Evolutionary conservation across 2,329 filamentous ascomycete genomes (phyloP), one percentile per base, ranked within the genome.

Genomic region (Biscogniauxia marginata): DNA sequence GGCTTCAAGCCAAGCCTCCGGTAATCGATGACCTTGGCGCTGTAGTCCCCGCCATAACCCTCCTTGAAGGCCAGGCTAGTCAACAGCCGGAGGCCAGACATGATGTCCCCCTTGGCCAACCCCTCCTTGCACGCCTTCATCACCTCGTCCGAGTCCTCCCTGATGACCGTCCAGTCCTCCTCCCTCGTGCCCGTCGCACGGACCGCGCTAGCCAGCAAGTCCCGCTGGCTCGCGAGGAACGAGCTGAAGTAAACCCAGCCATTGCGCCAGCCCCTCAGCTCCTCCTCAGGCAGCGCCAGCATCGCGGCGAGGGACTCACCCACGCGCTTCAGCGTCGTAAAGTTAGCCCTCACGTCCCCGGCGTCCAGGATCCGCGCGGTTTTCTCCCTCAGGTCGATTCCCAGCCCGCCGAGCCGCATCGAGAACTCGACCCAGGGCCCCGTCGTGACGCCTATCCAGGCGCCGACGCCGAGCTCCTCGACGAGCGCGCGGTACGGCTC

Each of bases 391-490:
- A 71, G 19, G 54, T 75, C 66, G 50, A 75, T 65, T 1, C 71
- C 71, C 49, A 69, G 65, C 24, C 68, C 56, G 8, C 69, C 70
- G 3, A 57, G 24, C 6, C 49, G 49, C 49, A 74, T 57, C 43
- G 65, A 63, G 61, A 64, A 72, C 51, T 74, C 68, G 22, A 71
- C 64, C 71, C 71, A 74, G 2, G 67, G 70, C 45, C 71, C 72
- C 51, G 61, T 68, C 16, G 63, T 61, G 52, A 73, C 62, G 7
- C 65, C 70, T 49, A 74, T 65, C 70, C 70, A 73, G 55, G 59
- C 64, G 50, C 67, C 63, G 20, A 59, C 58, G 18, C 70, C 70
- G 2, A 72, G 63, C 20, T 67, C 63, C 51, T 71, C 69, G 18
- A 72, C 52, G 1, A 69, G 54, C 45, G 67, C 49, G 45, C 69